Conservation (phyloP, 148 eudicot species). For the Hydrangea macrophylla region DNA sequence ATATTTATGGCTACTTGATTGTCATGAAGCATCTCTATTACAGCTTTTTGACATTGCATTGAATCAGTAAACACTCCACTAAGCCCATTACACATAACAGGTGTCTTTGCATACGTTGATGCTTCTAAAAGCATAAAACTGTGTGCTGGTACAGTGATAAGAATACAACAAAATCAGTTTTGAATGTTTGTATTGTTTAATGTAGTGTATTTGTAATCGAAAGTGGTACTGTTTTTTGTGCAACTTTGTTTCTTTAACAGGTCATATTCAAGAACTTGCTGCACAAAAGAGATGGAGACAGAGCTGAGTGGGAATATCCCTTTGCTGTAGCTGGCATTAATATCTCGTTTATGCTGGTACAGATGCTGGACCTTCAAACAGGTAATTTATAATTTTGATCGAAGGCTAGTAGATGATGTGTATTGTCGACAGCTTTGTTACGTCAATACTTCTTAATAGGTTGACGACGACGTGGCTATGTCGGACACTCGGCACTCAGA, state of each 20-base stretch:
- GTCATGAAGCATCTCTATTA: too few relatives aligned
- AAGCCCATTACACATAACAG: too few relatives aligned
- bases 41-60: too few relatives aligned
- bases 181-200: background rate
- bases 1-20: too few relatives aligned
- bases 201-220: background rate
- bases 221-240: constrained; percentile 5
- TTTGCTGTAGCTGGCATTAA: constrained; percentile 88
- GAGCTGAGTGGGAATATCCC: constrained; percentile 91
- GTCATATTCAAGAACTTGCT: constrained; percentile 60
- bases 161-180: background rate
- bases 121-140: background rate
- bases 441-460: too few relatives aligned
- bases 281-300: constrained; percentile 60
- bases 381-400: constrained; percentile 31
- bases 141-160: background rate
- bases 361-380: constrained; percentile 86
- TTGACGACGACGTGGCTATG: too few relatives aligned
- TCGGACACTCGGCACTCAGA: too few relatives aligned
- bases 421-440: too few relatives aligned
- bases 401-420: background rate
- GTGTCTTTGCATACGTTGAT: background rate
- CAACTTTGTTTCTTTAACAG: constrained; percentile 26
- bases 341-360: constrained; percentile 71
- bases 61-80: too few relatives aligned